phyloP scores from a whole-genome alignment of 768 basidiomycete species.

The Suillus subaureus region DNA sequence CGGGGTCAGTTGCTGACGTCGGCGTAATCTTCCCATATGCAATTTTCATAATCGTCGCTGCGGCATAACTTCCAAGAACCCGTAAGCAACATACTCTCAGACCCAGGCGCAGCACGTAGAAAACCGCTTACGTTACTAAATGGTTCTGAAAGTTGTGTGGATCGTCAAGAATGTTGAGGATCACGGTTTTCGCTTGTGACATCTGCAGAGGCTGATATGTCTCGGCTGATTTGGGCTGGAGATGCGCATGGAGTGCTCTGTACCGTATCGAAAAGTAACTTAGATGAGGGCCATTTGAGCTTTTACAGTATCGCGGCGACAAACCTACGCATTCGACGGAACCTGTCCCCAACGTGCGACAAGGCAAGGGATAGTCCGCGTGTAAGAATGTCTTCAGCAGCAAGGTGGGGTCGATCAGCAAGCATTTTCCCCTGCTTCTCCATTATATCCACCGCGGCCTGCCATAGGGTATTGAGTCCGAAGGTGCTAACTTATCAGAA shows the following conservation, averaged over 20 bases:
- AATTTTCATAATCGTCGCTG: background rate
- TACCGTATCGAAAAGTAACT: background rate
- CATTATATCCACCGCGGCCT: constrained; percentile 47
- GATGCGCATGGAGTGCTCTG: background rate
- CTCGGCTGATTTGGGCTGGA: background rate
- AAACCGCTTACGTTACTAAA: background rate
- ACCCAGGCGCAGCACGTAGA: background rate
- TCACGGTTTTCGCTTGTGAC: constrained; percentile 9
- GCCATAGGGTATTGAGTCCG: background rate
- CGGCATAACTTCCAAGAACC: background rate
- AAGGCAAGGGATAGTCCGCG: background rate
- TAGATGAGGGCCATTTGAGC: background rate
- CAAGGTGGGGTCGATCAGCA: background rate
- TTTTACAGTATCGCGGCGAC: background rate
- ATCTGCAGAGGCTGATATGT: background rate
- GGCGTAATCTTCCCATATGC: background rate
- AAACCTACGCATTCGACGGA: background rate
- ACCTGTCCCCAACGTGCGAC: background rate
- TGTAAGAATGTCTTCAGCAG: background rate
- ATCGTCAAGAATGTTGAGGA: background rate
- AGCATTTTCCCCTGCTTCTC: constrained; percentile 52
- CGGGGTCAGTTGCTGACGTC: background rate
- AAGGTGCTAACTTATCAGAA: background rate
- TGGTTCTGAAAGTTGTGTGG: background rate
- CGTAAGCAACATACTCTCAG: background rate